These are phyloP conservation scores for Boletus edulis DNA, from an alignment of 768 basidiomycete genomes.

Conservation along the genomic window DNA sequence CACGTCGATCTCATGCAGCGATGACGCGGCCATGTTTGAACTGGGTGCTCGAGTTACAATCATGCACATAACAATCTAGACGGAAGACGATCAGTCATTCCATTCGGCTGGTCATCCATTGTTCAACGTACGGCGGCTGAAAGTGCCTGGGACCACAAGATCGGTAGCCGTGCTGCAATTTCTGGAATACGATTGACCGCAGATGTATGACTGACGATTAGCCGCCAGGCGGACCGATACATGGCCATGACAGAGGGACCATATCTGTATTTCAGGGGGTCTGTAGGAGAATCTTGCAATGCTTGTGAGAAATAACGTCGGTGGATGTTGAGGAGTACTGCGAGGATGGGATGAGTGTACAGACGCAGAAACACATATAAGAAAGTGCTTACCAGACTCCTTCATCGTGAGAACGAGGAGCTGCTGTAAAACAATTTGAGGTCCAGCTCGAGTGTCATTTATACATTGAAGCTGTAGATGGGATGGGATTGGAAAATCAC, in stretches of 20 bases:
- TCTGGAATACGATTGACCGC: slow-evolving; percentile 41
- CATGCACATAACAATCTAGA: slow-evolving; percentile 59
- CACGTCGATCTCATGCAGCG: slow-evolving; percentile 47
- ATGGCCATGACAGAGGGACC: slow-evolving; percentile 69
- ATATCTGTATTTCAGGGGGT: slow-evolving; percentile 60
- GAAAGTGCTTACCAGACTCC: slow-evolving; percentile 43
- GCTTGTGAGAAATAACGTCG: slow-evolving; percentile 68
- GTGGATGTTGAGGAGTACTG: slow-evolving; percentile 64
- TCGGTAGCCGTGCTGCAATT: slow-evolving; percentile 42
- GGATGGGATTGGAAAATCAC: slow-evolving; percentile 55
- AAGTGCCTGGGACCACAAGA: slow-evolving; percentile 66
- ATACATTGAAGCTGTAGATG: slow-evolving; percentile 40
- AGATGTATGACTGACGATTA: slow-evolving; percentile 50
- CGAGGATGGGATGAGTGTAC: not conserved
- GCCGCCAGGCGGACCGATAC: slow-evolving; percentile 69
- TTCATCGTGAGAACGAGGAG: slow-evolving; percentile 45
- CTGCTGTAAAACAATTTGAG: slow-evolving; percentile 36
- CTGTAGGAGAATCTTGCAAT: slow-evolving; percentile 54
- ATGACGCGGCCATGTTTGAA: slow-evolving; percentile 45
- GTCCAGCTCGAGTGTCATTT: slow-evolving; percentile 13
- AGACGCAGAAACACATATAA: not conserved
- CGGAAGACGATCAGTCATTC: not conserved
- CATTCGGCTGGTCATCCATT: not conserved
- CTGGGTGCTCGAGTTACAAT: slow-evolving; percentile 48
- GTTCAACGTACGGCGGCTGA: slow-evolving; percentile 55